Percentiles rank a stretch among this genome's conserved stretches.
These are phyloP conservation scores for Thelonectria olida DNA, from an alignment of 2,329 filamentous ascomycete genomes.

Conservation along the genomic window DNA sequence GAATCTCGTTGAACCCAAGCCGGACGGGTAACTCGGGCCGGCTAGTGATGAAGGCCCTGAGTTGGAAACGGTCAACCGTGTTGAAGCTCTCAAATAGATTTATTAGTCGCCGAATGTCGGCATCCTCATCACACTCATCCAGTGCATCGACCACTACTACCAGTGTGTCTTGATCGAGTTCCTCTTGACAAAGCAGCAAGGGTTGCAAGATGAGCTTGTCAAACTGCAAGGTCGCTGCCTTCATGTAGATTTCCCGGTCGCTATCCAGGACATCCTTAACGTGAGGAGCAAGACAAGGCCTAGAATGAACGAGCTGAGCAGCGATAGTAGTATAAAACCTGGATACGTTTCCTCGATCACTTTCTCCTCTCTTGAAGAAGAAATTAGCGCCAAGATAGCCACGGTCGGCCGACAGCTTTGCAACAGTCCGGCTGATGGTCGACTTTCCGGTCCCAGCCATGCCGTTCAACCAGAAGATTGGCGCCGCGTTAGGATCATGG, in stretches of 20 bases:
- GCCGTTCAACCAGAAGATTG: slow-evolving; percentile 50
- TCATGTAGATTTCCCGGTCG: slow-evolving; percentile 40
- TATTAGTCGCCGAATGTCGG: neutral
- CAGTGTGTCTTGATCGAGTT: neutral
- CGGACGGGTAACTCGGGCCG: slow-evolving; percentile 50
- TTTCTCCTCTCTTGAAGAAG: slow-evolving; percentile 56
- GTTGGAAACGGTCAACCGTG: neutral
- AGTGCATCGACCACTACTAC: neutral
- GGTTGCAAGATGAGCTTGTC: slow-evolving; percentile 48
- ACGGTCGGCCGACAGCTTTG: neutral
- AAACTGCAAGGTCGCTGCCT: too few species aligned
- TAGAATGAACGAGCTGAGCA: slow-evolving; percentile 41
- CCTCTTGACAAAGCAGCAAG: too few species aligned
- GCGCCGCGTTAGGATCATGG: slow-evolving; percentile 25
- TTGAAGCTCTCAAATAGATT: neutral
- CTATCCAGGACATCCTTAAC: slow-evolving; percentile 41
- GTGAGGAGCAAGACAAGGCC: slow-evolving; percentile 36
- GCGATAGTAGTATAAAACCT: slow-evolving; percentile 53
- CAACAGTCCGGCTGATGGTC: slow-evolving; percentile 48
- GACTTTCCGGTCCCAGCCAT: slow-evolving; percentile 53
- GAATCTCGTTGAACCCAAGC: slow-evolving; percentile 45
- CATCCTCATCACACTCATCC: neutral
- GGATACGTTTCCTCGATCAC: slow-evolving; percentile 46
- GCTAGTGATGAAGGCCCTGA: neutral
- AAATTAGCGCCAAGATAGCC: slow-evolving; percentile 42